Base-by-base conservation (phyloP, 2,329 filamentous ascomycete species). In the Penicillium fuscoglaucum region DNA sequence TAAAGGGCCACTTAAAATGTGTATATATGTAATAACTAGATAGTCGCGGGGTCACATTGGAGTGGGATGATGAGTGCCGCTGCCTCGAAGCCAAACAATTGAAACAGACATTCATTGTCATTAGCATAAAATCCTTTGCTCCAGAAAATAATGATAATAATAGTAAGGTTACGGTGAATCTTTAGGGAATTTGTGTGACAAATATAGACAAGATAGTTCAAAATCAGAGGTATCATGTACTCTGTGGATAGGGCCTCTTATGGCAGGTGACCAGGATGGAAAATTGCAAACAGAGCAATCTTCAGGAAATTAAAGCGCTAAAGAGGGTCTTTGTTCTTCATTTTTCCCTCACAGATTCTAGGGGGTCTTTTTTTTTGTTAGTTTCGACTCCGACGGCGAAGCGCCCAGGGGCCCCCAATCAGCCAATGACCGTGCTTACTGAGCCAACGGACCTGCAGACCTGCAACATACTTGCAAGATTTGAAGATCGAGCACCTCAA, bases 401-500 rank as follows among this genome's bases (percentile, higher is more conserved):
- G 63, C 63, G 63, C 63, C 55, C 48, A 59, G 56, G 41, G 46
- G 35, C 12, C 29, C 31, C 35, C 17, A 29, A 13, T 19, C 19
- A 45, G 39, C 65, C 64, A 65, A 66, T 66, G 19, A 39, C 40
- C 15, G 40, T 49, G 55, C 57, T 45, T 35, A 12, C 49, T 33
- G 29, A 39, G 17, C 35, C 40, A 29, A 26, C 21, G 37, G 43
- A 46, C 46, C 53, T 62, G 52, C 59, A 62, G 53, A 62, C 49
- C 48, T 54, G 55, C 55, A 45, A 61, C 59, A 62, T 46, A 54
- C n/a, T 26, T 35, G 12, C 29, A 44, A 41, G 45, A 9, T 41
- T 35, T 15, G 31, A 37, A 39, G 19, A 52, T 58, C 21, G 17
- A 54, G 41, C 17, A 54, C 39, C 19, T 49, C 43, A 6, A 49